phyloP scores from a whole-genome alignment of 805 yeast genomes.

The Sugiyamaella americana region DNA sequence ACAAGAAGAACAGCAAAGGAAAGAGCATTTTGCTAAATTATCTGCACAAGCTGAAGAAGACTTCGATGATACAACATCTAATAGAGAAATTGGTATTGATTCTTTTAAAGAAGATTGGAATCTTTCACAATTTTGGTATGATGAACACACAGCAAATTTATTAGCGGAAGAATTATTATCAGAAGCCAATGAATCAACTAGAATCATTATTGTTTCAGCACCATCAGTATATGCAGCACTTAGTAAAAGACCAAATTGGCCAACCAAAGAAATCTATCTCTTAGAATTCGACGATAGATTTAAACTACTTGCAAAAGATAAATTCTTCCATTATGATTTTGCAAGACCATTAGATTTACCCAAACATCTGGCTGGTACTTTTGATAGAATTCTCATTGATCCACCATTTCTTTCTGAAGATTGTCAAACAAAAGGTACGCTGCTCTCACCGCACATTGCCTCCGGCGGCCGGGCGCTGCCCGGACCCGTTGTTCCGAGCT shows the following conservation, averaged over 20 bases:
- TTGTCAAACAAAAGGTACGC: slow-evolving; percentile 62
- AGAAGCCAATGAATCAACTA: slow-evolving; percentile 68
- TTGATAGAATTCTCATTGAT: slow-evolving; percentile 70
- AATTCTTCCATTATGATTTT: slow-evolving; percentile 72
- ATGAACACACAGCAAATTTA: slow-evolving; percentile 61
- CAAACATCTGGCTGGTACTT: slow-evolving; percentile 48
- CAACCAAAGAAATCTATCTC: slow-evolving; percentile 57
- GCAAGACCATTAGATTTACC: slow-evolving; percentile 61
- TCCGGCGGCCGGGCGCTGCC: too few species aligned
- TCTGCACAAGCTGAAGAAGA: slow-evolving; percentile 52
- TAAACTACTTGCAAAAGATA: slow-evolving; percentile 61
- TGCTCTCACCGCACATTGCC: too few species aligned
- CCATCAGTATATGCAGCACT: slow-evolving; percentile 90
- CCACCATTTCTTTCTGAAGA: slow-evolving; percentile 83
- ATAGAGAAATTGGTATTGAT: slow-evolving; percentile 47
- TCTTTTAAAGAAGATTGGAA: slow-evolving; percentile 91
- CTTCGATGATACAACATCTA: slow-evolving; percentile 37
- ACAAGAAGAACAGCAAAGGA: slow-evolving; percentile 53
- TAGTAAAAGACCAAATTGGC: slow-evolving; percentile 49
- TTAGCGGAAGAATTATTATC: slow-evolving; percentile 67
- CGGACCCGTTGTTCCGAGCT: too few species aligned
- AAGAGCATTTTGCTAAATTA: slow-evolving; percentile 50
- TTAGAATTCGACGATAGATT: slow-evolving; percentile 78
- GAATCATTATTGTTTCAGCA: slow-evolving; percentile 74
- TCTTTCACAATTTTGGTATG: slow-evolving; percentile 84